Percentiles rank a stretch among this genome's conserved stretches.
phyloP scores from a whole-genome alignment of 2,329 filamentous ascomycete species.

The Epicoccum sorghinum region DNA sequence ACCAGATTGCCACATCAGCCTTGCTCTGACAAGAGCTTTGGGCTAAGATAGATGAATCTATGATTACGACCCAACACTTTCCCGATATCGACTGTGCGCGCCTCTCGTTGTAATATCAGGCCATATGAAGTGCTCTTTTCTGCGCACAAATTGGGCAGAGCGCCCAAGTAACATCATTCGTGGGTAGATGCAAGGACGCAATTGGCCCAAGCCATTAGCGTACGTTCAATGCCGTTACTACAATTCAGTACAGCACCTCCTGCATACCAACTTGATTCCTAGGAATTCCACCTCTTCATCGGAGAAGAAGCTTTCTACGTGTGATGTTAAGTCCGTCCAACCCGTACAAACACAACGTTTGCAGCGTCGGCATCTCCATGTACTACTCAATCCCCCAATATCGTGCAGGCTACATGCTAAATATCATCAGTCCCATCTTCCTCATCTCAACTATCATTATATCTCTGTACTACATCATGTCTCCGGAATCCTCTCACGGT shows the following conservation, averaged over 20 bases:
- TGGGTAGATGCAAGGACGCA: neutral
- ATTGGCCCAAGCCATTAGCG: slow-evolving; percentile 10
- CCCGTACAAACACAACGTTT: neutral
- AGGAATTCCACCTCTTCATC: neutral
- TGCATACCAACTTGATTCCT: neutral
- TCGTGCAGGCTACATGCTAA: neutral
- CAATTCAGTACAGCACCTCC: neutral
- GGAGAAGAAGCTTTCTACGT: neutral
- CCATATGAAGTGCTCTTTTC: no score
- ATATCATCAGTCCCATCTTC: slow-evolving; percentile 20
- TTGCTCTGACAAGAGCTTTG: slow-evolving; percentile 6
- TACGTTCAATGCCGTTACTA: neutral
- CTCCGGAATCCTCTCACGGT: slow-evolving; percentile 1
- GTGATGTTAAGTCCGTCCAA: slow-evolving; percentile 2
- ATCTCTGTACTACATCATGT: slow-evolving; percentile 14
- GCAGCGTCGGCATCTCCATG: neutral
- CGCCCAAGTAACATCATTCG: neutral
- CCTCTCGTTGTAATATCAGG: no score
- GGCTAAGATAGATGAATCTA: slow-evolving; percentile 16
- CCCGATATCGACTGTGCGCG: no score
- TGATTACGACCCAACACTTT: slow-evolving; percentile 12
- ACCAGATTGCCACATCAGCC: slow-evolving; percentile 18
- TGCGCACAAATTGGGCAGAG: neutral
- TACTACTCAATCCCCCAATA: neutral
- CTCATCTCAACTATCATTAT: slow-evolving; percentile 15